Evolutionary conservation across 1,139 yeast species (phyloP), one percentile per base, ranked within the genome.

Genomic region (Kluyveromyces sp.): DNA sequence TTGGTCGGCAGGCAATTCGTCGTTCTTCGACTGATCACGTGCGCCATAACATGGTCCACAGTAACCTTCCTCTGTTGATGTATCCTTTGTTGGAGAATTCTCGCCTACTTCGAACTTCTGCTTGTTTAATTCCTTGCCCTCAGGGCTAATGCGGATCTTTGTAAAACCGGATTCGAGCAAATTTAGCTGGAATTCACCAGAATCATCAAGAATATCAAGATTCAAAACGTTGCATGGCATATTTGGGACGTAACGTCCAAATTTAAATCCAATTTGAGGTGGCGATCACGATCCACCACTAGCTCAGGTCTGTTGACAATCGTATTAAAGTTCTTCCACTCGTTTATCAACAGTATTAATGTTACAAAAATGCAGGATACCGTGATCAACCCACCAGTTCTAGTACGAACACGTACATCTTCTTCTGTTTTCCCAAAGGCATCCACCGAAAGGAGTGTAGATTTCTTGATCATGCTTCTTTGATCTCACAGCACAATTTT

Each of bases 1-100:
- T 28, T 73, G 68, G 4, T 63, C 63, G 8, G 54, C 51, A 3
- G 66, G 61, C 25, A 61, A 51, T 5, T 63, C 65, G 30, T 75
- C 77, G 53, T 81, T 79, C 34, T 71, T 69, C 6, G 72, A 72
- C 58, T 86, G 94, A 50, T 79, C 79, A 45, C 78, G 72, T 0
- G 95, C 81, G 1, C 97, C 97, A 64, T 88, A 90, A 68, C 98
- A 92, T 0, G 94, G 75, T 1, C 97, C 97, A 72, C 97, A 89
- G 61, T 77, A 77, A 21, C 69, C 65, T 31, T 45, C 48, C 31
- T 43, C 48, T 6, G 15, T 35, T 31, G 61, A 61, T 15, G 21
- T 15, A 25, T 74, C 72, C 25, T 48, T 44, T 30, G 39, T 46
- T 7, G 50, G 52, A 2, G 45, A 34, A 3, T 46, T 43, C 25